Evolutionary conservation across 345 rosid genomes (phyloP).

Genomic region (Capsella bursapastoris): DNA sequence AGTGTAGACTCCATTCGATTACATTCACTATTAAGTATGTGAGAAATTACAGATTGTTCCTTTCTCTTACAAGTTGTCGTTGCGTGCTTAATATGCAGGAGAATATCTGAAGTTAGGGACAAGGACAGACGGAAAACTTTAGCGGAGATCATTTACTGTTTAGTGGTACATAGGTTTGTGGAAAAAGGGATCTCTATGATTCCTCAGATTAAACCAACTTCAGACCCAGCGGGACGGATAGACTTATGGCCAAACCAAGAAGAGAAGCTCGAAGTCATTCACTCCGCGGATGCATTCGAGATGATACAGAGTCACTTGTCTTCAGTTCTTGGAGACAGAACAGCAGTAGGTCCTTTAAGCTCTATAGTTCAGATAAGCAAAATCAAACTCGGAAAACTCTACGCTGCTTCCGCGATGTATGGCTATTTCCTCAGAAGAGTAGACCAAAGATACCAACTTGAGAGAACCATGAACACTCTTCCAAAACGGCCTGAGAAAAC

Average conservation of each 20-base stretch:
- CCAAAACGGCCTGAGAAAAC: conserved; percentile 61
- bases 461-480: conserved; percentile 82
- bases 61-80: background rate
- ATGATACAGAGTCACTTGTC: conserved; percentile 91
- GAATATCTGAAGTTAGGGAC: conserved; percentile 86
- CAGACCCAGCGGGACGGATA: conserved; percentile 79
- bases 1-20: background rate
- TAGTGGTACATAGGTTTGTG: conserved; percentile 74
- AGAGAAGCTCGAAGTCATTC: conserved; percentile 78
- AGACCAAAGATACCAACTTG: conserved; percentile 86
- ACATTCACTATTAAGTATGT: background rate
- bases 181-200: conserved; percentile 76
- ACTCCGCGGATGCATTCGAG: conserved; percentile 90
- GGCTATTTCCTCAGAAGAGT: conserved; percentile 93
- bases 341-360: conserved; percentile 69
- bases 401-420: conserved; percentile 92
- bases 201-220: conserved; percentile 64
- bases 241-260: conserved; percentile 98
- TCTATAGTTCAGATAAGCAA: conserved; percentile 78
- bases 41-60: background rate
- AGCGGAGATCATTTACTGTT: conserved; percentile 86
- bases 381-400: conserved; percentile 85
- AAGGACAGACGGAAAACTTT: conserved; percentile 67
- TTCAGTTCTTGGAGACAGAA: conserved; percentile 74
- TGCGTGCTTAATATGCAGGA: conserved; percentile 50